Conservation (phyloP, 257 asterid species). For the Lycium barbarum region DNA sequence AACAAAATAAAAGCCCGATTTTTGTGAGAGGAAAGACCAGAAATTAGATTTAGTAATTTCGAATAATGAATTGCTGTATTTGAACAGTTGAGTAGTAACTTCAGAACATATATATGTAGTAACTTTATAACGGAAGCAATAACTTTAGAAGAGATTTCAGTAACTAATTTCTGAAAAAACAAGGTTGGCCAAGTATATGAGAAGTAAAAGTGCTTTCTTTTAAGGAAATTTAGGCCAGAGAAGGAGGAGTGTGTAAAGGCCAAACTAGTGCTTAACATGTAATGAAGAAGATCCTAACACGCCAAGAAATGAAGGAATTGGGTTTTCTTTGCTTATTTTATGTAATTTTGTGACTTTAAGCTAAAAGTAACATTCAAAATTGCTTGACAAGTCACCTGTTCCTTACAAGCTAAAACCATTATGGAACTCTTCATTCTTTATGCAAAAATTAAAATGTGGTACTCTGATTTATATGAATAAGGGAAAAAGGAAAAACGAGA, state of each 20-base stretch:
- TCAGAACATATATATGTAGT: not conserved
- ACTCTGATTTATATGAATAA: not conserved
- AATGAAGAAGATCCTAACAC: slow-evolving; percentile 44
- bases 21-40: not conserved
- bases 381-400: slow-evolving; percentile 36
- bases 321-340: slow-evolving; percentile 27
- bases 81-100: not conserved
- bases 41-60: not conserved
- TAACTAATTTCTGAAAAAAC: not conserved
- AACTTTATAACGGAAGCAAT: not conserved
- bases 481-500: not conserved
- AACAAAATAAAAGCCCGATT: not conserved
- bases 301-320: slow-evolving; percentile 54
- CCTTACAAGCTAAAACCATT: slow-evolving; percentile 58
- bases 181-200: slow-evolving; percentile 23
- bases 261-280: slow-evolving; percentile 22
- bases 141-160: not conserved
- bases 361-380: not conserved
- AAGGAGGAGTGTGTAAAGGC: not conserved
- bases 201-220: slow-evolving; percentile 14
- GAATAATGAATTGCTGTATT: not conserved
- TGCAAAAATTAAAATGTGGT: not conserved
- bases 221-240: not conserved
- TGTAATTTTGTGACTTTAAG: slow-evolving; percentile 29
- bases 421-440: slow-evolving; percentile 20